A percentile compares a stretch with the other conserved stretches of the same genome.
phyloP scores from a whole-genome alignment of 2,329 filamentous ascomycete species.

The Macrophomina phaseolina region DNA sequence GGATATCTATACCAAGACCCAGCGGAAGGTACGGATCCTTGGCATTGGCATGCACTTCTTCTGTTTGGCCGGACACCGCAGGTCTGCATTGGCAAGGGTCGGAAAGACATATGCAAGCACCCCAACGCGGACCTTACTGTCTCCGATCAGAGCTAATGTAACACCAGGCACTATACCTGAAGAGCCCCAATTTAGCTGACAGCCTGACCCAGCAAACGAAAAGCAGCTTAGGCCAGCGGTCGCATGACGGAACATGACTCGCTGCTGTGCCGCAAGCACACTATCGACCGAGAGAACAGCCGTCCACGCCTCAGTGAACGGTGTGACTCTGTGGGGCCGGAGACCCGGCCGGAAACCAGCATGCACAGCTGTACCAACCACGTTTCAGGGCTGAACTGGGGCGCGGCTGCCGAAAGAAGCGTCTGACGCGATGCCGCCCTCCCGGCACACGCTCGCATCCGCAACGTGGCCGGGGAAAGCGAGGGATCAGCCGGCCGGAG shows the following conservation, averaged over 20 bases:
- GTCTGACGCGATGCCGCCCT: not conserved
- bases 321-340: conserved; percentile 9
- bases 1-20: too few relatives aligned
- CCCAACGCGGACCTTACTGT: not conserved
- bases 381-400: not conserved
- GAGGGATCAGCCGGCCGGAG: not conserved
- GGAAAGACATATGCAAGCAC: not conserved
- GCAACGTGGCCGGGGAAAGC: not conserved
- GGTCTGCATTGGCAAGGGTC: too few relatives aligned
- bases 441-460: not conserved
- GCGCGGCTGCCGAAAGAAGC: not conserved
- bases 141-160: not conserved
- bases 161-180: not conserved
- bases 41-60: too few relatives aligned
- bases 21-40: too few relatives aligned
- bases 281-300: conserved; percentile 6
- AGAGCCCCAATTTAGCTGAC: not conserved
- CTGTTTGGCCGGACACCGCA: too few relatives aligned
- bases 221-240: not conserved
- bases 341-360: not conserved
- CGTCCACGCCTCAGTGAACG: not conserved
- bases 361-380: conserved; percentile 1
- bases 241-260: conserved; percentile 1
- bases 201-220: not conserved
- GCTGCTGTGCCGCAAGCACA: not conserved